phyloP scores from a whole-genome alignment of 768 basidiomycete genomes.

The Boletus sp. region DNA sequence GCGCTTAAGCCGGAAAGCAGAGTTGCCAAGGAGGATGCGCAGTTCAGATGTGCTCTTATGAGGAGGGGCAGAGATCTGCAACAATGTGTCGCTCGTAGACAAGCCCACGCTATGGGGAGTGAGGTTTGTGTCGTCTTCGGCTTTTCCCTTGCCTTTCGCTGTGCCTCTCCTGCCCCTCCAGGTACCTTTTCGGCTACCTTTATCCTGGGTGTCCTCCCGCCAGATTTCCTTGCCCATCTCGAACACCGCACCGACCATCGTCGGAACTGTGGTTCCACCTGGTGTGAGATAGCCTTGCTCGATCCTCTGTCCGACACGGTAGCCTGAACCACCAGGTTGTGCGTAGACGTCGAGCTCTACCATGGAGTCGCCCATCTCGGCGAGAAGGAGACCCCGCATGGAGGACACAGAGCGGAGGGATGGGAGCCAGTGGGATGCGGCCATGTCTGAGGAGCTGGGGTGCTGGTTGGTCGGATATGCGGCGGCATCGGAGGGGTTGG shows the following conservation, averaged over 20 bases:
- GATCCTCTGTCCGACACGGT: conserved; percentile 41
- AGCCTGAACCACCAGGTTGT: conserved; percentile 35
- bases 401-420: conserved; percentile 34
- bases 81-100: conserved; percentile 49
- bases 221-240: conserved; percentile 22
- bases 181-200: conserved; percentile 6
- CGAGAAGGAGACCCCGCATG: conserved; percentile 47
- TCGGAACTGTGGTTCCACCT: conserved; percentile 23
- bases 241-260: conserved; percentile 6
- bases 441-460: conserved; percentile 1
- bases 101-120: conserved; percentile 26
- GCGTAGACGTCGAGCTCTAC: conserved; percentile 40
- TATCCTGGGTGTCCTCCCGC: conserved; percentile 13
- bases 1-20: conserved; percentile 51
- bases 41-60: conserved; percentile 54
- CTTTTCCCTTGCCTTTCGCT: conserved; percentile 3
- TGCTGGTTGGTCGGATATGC: conserved; percentile 7
- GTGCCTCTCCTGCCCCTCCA: conserved; percentile 14
- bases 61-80: conserved; percentile 48
- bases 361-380: conserved; percentile 47
- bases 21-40: conserved; percentile 60
- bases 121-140: conserved; percentile 3
- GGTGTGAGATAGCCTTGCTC: conserved; percentile 31
- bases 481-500: conserved; percentile 20
- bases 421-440: conserved; percentile 18